Evolutionary conservation across 257 asterid species (phyloP).

Genomic region (Primulina eburnea): DNA sequence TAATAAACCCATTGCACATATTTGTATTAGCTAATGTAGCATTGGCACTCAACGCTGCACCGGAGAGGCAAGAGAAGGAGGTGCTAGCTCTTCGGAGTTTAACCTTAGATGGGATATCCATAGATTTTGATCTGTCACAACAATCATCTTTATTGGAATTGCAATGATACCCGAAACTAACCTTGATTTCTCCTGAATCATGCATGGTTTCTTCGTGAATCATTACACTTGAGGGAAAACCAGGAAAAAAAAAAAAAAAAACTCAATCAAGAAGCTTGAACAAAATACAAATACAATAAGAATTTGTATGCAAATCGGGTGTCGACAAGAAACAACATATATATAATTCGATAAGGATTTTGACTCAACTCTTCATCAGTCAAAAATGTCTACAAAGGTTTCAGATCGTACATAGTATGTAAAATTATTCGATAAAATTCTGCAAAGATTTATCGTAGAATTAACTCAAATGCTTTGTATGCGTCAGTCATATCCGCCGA

Average conservation of each 20-base stretch:
- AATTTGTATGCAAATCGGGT: neutral
- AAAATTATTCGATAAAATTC: neutral
- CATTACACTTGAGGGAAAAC: slow-evolving; percentile 38
- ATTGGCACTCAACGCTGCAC: slow-evolving; percentile 93
- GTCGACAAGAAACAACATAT: neutral
- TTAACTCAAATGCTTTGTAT: neutral
- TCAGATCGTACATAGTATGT: slow-evolving; percentile 13
- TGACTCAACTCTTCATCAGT: slow-evolving; percentile 5
- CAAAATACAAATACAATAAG: neutral
- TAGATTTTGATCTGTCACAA: slow-evolving; percentile 45
- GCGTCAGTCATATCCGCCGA: neutral
- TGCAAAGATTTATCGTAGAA: neutral
- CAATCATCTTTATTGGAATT: slow-evolving; percentile 32
- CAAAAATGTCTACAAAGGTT: slow-evolving; percentile 4
- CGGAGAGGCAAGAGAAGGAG: slow-evolving; percentile 89
- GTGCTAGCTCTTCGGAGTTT: slow-evolving; percentile 52
- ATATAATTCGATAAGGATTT: neutral
- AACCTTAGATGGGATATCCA: slow-evolving; percentile 52
- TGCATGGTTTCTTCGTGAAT: slow-evolving; percentile 42
- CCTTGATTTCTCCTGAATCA: slow-evolving; percentile 63
- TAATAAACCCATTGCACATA: slow-evolving; percentile 88
- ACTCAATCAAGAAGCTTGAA: slow-evolving; percentile 11
- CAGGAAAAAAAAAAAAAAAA: slow-evolving; percentile 7
- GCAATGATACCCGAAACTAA: slow-evolving; percentile 87
- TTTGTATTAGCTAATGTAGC: slow-evolving; percentile 93